Evolutionary conservation across 1,284 basidiomycete genomes (phyloP).

Genomic region (Rhizoctonia solani): DNA sequence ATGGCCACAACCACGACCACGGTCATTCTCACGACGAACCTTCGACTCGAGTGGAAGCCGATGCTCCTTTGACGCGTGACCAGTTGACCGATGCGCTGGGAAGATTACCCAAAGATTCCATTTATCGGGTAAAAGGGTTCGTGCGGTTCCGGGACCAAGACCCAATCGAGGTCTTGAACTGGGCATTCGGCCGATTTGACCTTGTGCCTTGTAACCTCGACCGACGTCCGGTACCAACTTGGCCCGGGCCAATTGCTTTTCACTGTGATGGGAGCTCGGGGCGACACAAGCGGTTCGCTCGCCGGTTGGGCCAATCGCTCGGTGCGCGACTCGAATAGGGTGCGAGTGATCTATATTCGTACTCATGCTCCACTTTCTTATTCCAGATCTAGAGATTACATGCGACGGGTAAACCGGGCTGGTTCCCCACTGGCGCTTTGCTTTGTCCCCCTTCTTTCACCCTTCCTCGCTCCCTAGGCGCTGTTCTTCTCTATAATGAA

Average conservation of each 20-base stretch:
- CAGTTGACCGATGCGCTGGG: slow-evolving; percentile 52
- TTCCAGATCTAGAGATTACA: too few relatives aligned
- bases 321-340: slow-evolving; percentile 47
- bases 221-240: slow-evolving; percentile 8
- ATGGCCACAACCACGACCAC: slow-evolving; percentile 37
- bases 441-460: too few relatives aligned
- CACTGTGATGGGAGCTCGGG: slow-evolving; percentile 89
- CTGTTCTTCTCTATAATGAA: too few relatives aligned
- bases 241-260: slow-evolving; percentile 52
- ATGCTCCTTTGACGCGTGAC: slow-evolving; percentile 44
- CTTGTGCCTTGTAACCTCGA: slow-evolving; percentile 55
- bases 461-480: too few relatives aligned
- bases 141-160: slow-evolving; percentile 53
- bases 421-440: too few relatives aligned
- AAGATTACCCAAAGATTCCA: slow-evolving; percentile 63
- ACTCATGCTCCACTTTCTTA: too few relatives aligned
- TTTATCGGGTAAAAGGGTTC: slow-evolving; percentile 85
- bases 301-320: slow-evolving; percentile 59
- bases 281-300: slow-evolving; percentile 65
- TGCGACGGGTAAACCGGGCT: too few relatives aligned
- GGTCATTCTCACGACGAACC: background rate
- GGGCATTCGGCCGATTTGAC: slow-evolving; percentile 86
- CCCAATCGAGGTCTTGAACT: slow-evolving; percentile 61
- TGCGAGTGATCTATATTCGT: too few relatives aligned
- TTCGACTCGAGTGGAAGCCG: too few relatives aligned